phyloP scores from a whole-genome alignment of 768 basidiomycete genomes.

The Scleroderma bovista region DNA sequence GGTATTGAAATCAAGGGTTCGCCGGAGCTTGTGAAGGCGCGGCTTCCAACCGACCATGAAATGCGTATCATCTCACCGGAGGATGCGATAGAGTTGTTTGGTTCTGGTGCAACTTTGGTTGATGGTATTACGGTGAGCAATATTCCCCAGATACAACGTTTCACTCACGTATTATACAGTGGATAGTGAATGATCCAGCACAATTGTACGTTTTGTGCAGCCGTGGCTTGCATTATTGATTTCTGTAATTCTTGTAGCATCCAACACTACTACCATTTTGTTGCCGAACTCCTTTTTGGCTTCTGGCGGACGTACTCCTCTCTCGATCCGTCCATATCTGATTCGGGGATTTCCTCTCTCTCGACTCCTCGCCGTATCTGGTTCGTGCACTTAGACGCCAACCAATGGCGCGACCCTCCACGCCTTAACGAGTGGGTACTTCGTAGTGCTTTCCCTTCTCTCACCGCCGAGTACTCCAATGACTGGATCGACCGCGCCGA shows the following conservation, averaged over 20 bases:
- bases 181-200: conserved; percentile 76
- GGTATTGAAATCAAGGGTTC: conserved; percentile 56
- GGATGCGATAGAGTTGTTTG: conserved; percentile 66
- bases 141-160: neutral
- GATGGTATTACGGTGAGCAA: conserved; percentile 67
- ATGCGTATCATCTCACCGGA: conserved; percentile 68
- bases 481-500: conserved; percentile 81
- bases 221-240: neutral
- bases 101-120: conserved; percentile 63
- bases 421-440: conserved; percentile 87
- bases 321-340: conserved; percentile 63
- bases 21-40: conserved; percentile 44
- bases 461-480: conserved; percentile 70
- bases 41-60: conserved; percentile 73
- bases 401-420: conserved; percentile 88
- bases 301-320: conserved; percentile 89
- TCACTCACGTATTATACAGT: conserved; percentile 34
- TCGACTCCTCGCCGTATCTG: conserved; percentile 70
- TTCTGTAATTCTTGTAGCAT: conserved; percentile 41
- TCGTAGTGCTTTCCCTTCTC: conserved; percentile 73
- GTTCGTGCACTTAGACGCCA: conserved; percentile 68
- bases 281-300: conserved; percentile 87
- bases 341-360: conserved; percentile 63
- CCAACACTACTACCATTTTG: conserved; percentile 92
- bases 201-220: conserved; percentile 68